Conservation (phyloP, 768 basidiomycete species). For the Galerina sulciceps region DNA sequence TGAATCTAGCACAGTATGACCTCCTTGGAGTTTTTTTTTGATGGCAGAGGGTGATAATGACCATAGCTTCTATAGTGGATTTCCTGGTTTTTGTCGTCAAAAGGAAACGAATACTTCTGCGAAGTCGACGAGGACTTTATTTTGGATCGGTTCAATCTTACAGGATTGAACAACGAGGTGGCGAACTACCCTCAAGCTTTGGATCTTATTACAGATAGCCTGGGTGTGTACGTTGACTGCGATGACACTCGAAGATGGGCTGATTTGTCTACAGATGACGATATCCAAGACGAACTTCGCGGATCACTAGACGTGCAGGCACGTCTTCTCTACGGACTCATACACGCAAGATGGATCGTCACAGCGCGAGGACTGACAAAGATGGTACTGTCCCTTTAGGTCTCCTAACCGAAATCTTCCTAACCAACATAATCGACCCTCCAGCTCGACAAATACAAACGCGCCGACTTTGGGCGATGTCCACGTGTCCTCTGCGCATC, state of each 20-base stretch:
- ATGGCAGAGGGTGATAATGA: conserved; percentile 1
- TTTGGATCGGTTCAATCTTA: conserved; percentile 96
- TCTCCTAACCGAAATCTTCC: neutral
- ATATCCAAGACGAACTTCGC: conserved; percentile 91
- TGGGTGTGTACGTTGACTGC: conserved; percentile 60
- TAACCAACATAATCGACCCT: neutral
- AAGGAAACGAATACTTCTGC: conserved; percentile 99
- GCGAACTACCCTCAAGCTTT: conserved; percentile 93
- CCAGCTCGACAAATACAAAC: conserved; percentile 96
- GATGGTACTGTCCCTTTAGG: conserved; percentile 63
- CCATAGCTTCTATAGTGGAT: conserved; percentile 73
- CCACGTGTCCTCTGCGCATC: conserved; percentile 95
- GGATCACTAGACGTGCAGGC: conserved; percentile 94
- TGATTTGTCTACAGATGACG: conserved; percentile 66
- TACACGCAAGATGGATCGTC: conserved; percentile 96
- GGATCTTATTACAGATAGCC: conserved; percentile 94
- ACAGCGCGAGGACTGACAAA: conserved; percentile 92
- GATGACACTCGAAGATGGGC: neutral
- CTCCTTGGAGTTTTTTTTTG: neutral
- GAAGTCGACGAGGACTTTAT: conserved; percentile 99
- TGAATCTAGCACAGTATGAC: conserved; percentile 39
- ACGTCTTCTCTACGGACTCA: conserved; percentile 90
- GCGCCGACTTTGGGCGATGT: conserved; percentile 97
- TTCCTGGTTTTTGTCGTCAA: conserved; percentile 95
- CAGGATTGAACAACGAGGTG: conserved; percentile 95